Base-by-base conservation (phyloP, 371 early-diverging fungal species). In the Mucor irregularis region DNA sequence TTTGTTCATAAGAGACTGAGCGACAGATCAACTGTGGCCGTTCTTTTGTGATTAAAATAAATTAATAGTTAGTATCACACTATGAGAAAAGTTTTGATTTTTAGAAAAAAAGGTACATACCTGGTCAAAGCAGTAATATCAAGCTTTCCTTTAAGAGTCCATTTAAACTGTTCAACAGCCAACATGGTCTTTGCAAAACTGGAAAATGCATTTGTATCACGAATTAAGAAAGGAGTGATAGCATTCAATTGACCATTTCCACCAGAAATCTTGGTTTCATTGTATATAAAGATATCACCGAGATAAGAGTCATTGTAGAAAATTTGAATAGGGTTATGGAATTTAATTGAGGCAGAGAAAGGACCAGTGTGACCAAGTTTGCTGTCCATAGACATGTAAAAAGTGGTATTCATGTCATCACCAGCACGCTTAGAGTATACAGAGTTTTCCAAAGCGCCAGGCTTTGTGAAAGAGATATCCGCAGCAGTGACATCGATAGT, bases 111-210 rank as follows among this genome's bases (percentile, higher is more conserved):
- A 45, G 11, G 37, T 44, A 24, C 24, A 53, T 66, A 76, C 76
- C 80, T 75, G 16, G 80, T 65, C 44, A 84, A 72, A 46, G 86
- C 83, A 39, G 74, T 73, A 46, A 86, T 78, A 58, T 80, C 78
- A 38, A 82, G 71, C 46, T 73, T 73, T 37, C 82, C 80, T 64
- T 80, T 74, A 49, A 86, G 61, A 0, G 64, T 76, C 86, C 86
- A 86, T 19, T 58, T 68, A 51, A 86, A 84, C 28, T 56, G 44
- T 26, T 76, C 76, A 1, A 62, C 52, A 38, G 79, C 68, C 68
- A 86, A 54, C 81, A 86, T 78, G 28, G 77, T 76, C 25, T 70
- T 72, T 29, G 83, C 61, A 55, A 84, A 86, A 29, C 52, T 56
- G 44, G 78, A 76, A 58, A 86, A 83, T 13, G 71, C 66, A 53